phyloP scores from a whole-genome alignment of 2,329 filamentous ascomycete species.

The Alternaria incomplexa region DNA sequence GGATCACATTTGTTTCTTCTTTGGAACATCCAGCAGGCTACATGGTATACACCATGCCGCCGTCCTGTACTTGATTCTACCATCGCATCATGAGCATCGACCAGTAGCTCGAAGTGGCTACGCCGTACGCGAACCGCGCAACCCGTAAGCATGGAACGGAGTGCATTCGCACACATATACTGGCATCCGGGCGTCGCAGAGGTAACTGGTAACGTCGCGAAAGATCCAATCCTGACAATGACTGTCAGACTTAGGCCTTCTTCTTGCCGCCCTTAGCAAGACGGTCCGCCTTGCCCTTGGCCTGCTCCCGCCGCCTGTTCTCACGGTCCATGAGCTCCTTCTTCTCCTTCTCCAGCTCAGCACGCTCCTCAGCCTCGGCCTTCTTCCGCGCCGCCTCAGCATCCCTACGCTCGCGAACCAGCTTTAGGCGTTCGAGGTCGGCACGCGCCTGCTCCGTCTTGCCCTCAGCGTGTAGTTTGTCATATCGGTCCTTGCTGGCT shows the following conservation, averaged over 20 bases:
- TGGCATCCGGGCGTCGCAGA: neutral
- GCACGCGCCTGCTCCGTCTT: conserved; percentile 96
- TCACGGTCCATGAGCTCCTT: conserved; percentile 56
- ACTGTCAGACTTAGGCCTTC: conserved; percentile 27
- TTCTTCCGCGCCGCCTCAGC: conserved; percentile 82
- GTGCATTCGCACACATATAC: conserved; percentile 18
- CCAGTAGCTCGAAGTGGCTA: neutral
- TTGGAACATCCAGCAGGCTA: conserved; percentile 2
- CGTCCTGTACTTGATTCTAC: conserved; percentile 12
- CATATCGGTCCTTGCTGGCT: conserved; percentile 86
- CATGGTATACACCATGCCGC: neutral
- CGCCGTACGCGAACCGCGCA: conserved; percentile 35
- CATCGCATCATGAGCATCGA: conserved; percentile 9
- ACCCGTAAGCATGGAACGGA: conserved; percentile 16
- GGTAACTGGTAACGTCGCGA: neutral
- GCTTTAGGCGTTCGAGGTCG: conserved; percentile 80
- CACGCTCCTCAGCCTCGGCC: conserved; percentile 63
- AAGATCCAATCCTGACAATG: neutral
- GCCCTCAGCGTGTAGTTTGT: conserved; percentile 89
- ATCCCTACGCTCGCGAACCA: conserved; percentile 86
- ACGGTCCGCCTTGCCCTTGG: conserved; percentile 53
- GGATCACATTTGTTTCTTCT: conserved; percentile 10
- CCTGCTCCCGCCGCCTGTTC: conserved; percentile 56
- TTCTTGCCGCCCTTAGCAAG: conserved; percentile 50
- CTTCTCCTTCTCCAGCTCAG: conserved; percentile 63